phyloP scores from a whole-genome alignment of 345 rosid species.

The Boechera retrofracta region DNA sequence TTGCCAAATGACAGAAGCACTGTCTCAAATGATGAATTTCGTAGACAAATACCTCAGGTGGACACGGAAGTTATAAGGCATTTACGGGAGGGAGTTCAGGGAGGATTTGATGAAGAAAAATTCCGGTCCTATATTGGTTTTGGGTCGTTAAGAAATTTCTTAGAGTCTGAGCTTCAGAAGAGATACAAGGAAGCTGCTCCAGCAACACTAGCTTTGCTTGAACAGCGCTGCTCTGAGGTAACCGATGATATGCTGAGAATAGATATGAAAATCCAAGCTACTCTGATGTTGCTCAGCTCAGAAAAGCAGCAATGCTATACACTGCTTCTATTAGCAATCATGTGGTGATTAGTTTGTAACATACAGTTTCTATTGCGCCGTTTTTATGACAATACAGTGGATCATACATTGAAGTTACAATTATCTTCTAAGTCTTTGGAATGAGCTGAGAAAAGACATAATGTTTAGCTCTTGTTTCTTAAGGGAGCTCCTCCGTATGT shows the following conservation, averaged over 20 bases:
- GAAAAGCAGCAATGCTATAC: constrained; percentile 85
- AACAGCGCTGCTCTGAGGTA: constrained; percentile 85
- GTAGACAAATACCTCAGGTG: constrained; percentile 81
- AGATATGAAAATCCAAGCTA: constrained; percentile 78
- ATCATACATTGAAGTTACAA: not conserved
- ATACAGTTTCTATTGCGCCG: not conserved
- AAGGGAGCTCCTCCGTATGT: constrained; percentile 56
- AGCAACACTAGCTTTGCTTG: constrained; percentile 95
- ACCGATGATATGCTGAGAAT: constrained; percentile 61
- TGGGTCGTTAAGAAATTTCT: constrained; percentile 75
- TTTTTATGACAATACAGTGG: not conserved
- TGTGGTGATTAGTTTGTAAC: constrained; percentile 59
- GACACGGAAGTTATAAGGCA: constrained; percentile 72
- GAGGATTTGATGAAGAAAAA: constrained; percentile 96
- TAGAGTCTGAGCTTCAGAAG: constrained; percentile 92
- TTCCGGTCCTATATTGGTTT: constrained; percentile 75
- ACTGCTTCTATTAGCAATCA: constrained; percentile 87
- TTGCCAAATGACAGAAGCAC: constrained; percentile 86
- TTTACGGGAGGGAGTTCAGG: constrained; percentile 77
- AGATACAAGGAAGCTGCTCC: constrained; percentile 96
- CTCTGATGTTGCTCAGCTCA: constrained; percentile 89
- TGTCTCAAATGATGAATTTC: constrained; percentile 87
- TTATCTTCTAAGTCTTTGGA: not conserved
- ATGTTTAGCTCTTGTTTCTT: constrained; percentile 33
- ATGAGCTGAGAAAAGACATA: constrained; percentile 22